A percentile compares a stretch with the other conserved stretches of the same genome.
Conservation (phyloP, 441 rosid genomes). For the Breynia disticha region DNA sequence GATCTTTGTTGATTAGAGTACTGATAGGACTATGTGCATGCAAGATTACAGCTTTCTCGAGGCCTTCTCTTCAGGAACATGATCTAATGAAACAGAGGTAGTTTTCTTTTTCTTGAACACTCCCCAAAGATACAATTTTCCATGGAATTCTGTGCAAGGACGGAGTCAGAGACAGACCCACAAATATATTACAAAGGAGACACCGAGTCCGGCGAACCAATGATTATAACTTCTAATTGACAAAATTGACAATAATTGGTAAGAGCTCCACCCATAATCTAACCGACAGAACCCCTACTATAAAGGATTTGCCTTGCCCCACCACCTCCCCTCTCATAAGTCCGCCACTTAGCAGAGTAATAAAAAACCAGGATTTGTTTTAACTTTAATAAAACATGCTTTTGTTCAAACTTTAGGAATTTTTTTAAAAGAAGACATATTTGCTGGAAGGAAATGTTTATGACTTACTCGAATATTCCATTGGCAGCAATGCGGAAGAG, state of each 20-base stretch:
- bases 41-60: background rate
- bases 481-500: constrained; percentile 47
- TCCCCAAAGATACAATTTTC: constrained; percentile 61
- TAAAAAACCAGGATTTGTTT: background rate
- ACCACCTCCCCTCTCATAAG: too few relatives aligned
- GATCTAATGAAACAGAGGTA: constrained; percentile 5
- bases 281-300: too few relatives aligned
- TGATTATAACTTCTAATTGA: too few relatives aligned
- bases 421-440: background rate
- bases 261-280: too few relatives aligned
- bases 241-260: too few relatives aligned
- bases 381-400: background rate
- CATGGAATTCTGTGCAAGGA: constrained; percentile 39
- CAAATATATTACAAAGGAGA: too few relatives aligned
- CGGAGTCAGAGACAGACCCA: background rate
- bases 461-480: constrained; percentile 44
- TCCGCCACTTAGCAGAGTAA: too few relatives aligned
- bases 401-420: background rate
- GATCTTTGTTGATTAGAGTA: constrained; percentile 20
- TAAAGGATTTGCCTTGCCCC: too few relatives aligned
- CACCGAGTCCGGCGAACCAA: too few relatives aligned
- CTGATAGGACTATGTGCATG: constrained; percentile 16
- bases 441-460: background rate
- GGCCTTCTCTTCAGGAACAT: constrained; percentile 5
- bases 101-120: constrained; percentile 40